Conservation (phyloP, 2,329 filamentous ascomycete genomes). For the Botrytis porri region DNA sequence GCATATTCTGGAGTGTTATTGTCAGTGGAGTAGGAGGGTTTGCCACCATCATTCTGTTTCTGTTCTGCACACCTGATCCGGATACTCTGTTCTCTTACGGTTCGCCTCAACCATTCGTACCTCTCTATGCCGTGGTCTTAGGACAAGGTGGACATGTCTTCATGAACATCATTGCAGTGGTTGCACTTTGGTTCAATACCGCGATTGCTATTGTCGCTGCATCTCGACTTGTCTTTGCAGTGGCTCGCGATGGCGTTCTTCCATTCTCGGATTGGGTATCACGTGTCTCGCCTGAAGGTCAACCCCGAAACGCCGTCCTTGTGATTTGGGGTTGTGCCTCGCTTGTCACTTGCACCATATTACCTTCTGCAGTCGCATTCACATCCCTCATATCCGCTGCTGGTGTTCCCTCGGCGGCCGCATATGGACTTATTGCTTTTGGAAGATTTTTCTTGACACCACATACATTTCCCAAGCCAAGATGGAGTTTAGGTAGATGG, state of each 20-base stretch:
- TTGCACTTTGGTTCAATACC: slow-evolving; percentile 23
- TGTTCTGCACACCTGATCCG: slow-evolving; percentile 23
- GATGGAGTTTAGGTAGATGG: slow-evolving; percentile 22
- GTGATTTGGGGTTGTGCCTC: slow-evolving; percentile 21
- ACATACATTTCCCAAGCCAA: slow-evolving; percentile 20
- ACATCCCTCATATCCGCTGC: slow-evolving; percentile 22
- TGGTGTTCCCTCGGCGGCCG: slow-evolving; percentile 22
- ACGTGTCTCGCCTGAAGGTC: slow-evolving; percentile 20
- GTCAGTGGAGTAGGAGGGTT: slow-evolving; percentile 22
- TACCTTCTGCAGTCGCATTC: slow-evolving; percentile 25
- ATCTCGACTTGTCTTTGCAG: slow-evolving; percentile 24
- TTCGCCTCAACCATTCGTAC: slow-evolving; percentile 24
- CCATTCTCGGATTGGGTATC: slow-evolving; percentile 21
- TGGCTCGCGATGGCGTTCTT: slow-evolving; percentile 24
- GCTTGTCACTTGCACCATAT: slow-evolving; percentile 21
- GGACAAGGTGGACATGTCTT: slow-evolving; percentile 22
- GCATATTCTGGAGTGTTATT: slow-evolving; percentile 25
- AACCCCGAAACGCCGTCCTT: slow-evolving; percentile 24
- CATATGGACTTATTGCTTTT: slow-evolving; percentile 23
- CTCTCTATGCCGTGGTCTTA: slow-evolving; percentile 22
- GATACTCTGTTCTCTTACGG: slow-evolving; percentile 22
- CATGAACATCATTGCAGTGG: slow-evolving; percentile 21
- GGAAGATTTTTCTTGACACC: slow-evolving; percentile 23
- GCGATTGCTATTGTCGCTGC: slow-evolving; percentile 24
- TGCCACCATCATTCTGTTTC: slow-evolving; percentile 21